Evolutionary conservation across 768 basidiomycete genomes (phyloP).

Genomic region (Calocybe cyanea): DNA sequence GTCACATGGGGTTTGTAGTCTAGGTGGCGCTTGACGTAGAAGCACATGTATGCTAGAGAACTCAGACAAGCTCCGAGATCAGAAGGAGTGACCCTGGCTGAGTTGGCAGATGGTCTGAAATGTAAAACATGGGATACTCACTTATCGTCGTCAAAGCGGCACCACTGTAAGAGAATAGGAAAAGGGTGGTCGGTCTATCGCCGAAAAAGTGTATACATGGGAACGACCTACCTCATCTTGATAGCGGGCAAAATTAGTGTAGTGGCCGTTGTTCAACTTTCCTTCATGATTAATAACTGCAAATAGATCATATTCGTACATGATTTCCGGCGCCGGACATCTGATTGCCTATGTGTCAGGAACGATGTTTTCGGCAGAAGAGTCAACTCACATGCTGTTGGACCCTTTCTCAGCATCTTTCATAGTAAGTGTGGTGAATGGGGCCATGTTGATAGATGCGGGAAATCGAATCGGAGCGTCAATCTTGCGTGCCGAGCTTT

Average conservation of each 20-base stretch:
- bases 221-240: slow-evolving; percentile 68
- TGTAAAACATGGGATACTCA: slow-evolving; percentile 23
- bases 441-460: slow-evolving; percentile 80
- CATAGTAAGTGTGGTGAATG: slow-evolving; percentile 69
- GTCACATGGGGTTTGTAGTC: slow-evolving; percentile 74
- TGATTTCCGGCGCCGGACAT: slow-evolving; percentile 52
- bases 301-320: slow-evolving; percentile 90
- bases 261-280: slow-evolving; percentile 92
- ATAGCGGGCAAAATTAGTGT: slow-evolving; percentile 82
- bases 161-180: slow-evolving; percentile 63
- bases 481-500: slow-evolving; percentile 76
- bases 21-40: slow-evolving; percentile 87
- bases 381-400: slow-evolving; percentile 24
- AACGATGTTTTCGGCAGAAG: background rate
- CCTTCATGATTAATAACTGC: slow-evolving; percentile 95
- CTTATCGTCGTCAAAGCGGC: slow-evolving; percentile 94
- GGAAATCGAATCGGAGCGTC: slow-evolving; percentile 83
- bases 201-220: background rate
- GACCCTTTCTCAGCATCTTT: slow-evolving; percentile 47
- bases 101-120: slow-evolving; percentile 8
- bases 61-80: slow-evolving; percentile 62
- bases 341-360: slow-evolving; percentile 20
- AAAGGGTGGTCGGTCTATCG: slow-evolving; percentile 1
- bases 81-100: slow-evolving; percentile 63
- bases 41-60: slow-evolving; percentile 90